A percentile compares a stretch with the other conserved stretches of the same genome.
Evolutionary conservation across 768 basidiomycete species (phyloP).

Genomic region (Tulasnella sp.): DNA sequence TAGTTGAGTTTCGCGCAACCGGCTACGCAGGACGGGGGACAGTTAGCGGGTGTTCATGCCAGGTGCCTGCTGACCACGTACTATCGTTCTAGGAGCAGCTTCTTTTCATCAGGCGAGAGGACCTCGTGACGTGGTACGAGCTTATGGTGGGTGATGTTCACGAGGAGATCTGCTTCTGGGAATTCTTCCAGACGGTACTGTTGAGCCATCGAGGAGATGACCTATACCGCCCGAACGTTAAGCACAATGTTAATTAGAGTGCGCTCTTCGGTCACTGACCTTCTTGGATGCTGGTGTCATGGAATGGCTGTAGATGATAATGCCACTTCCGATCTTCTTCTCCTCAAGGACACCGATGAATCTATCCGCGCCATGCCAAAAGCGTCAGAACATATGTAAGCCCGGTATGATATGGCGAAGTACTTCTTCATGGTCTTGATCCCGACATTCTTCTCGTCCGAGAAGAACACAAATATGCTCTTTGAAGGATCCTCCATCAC

Average conservation of each 20-base stretch:
- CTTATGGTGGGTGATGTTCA: conserved; percentile 95
- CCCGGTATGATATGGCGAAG: neutral
- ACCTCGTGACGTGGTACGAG: conserved; percentile 91
- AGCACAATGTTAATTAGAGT: conserved; percentile 2
- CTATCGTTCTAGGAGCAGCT: conserved; percentile 82
- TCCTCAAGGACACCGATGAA: conserved; percentile 84
- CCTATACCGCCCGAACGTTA: conserved; percentile 38
- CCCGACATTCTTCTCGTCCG: conserved; percentile 90
- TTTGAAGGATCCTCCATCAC: conserved; percentile 52
- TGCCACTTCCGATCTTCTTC: conserved; percentile 78
- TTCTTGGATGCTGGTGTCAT: conserved; percentile 97
- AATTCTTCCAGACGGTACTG: conserved; percentile 91
- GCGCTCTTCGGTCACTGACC: conserved; percentile 33
- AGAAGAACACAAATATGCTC: conserved; percentile 89
- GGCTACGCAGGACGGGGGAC: conserved; percentile 39
- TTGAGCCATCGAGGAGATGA: conserved; percentile 80
- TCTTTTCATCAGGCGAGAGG: conserved; percentile 77
- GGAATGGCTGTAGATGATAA: conserved; percentile 90
- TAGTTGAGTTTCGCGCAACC: conserved; percentile 93
- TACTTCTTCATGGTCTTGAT: conserved; percentile 98
- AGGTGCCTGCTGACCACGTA: conserved; percentile 35
- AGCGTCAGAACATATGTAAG: neutral
- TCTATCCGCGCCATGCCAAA: conserved; percentile 41
- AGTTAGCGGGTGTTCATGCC: neutral
- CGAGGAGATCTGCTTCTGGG: conserved; percentile 88